A percentile compares a stretch with the other conserved stretches of the same genome.
These are phyloP conservation scores for Cytospora leucostoma DNA, from an alignment of 2,329 filamentous ascomycete genomes.

Conservation along the genomic window DNA sequence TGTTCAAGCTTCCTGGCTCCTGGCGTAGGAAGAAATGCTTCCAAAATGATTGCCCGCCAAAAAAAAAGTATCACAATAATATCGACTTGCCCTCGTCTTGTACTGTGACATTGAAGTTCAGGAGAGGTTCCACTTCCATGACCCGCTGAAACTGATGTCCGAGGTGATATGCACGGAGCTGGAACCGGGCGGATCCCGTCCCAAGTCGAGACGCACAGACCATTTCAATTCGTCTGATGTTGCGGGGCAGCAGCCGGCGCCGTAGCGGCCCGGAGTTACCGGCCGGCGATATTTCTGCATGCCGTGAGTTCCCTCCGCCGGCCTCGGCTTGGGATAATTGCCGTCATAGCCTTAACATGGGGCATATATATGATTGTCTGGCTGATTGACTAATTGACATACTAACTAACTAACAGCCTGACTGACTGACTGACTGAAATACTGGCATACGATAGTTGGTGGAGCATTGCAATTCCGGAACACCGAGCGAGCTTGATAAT, in stretches of 20 bases:
- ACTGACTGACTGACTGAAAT: not conserved
- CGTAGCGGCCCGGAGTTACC: conserved; percentile 9
- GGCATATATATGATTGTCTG: not conserved
- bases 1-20: too few relatives aligned
- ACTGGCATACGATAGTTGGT: not conserved
- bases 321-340: not conserved
- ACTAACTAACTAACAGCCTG: not conserved
- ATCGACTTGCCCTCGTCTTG: too few relatives aligned
- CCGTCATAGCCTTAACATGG: not conserved
- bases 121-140: too few relatives aligned
- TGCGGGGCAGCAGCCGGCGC: not conserved
- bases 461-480: not conserved
- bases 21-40: too few relatives aligned
- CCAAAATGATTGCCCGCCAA: too few relatives aligned
- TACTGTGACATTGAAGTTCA: too few relatives aligned
- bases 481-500: not conserved
- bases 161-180: too few relatives aligned
- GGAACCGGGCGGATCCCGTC: too few relatives aligned
- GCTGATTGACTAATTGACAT: not conserved
- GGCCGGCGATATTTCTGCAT: conserved; percentile 24
- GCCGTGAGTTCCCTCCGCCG: not conserved
- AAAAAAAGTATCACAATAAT: too few relatives aligned
- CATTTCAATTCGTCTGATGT: not conserved
- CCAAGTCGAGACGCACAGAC: not conserved
- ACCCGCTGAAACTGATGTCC: too few relatives aligned